Conservation (phyloP, 2,329 filamentous ascomycete genomes). For the Aureobasidium pullulans region DNA sequence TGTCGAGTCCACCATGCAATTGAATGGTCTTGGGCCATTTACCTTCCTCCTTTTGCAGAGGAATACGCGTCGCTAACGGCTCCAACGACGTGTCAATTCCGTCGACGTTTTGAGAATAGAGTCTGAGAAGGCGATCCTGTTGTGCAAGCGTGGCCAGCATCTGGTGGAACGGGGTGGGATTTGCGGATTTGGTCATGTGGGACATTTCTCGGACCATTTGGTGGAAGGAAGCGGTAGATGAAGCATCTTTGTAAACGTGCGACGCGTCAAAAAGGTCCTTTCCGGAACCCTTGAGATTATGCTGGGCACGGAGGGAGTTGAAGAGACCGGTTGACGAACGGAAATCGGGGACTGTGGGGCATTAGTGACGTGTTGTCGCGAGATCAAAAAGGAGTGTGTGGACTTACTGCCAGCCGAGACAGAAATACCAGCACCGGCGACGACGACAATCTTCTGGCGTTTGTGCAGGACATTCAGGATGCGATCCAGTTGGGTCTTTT, state of each 20-base stretch:
- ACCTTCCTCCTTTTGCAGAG: conserved; percentile 58
- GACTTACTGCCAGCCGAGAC: conserved; percentile 83
- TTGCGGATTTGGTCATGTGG: conserved; percentile 64
- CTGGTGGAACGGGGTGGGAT: conserved; percentile 86
- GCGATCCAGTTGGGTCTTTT: conserved; percentile 58
- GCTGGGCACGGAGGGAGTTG: conserved; percentile 71
- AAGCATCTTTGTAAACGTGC: conserved; percentile 91
- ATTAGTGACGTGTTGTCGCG: conserved; percentile 19
- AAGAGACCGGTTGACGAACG: conserved; percentile 88
- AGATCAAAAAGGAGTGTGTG: conserved; percentile 17
- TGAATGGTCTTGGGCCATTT: conserved; percentile 94
- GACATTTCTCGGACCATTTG: conserved; percentile 91
- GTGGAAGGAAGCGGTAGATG: conserved; percentile 84
- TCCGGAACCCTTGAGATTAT: conserved; percentile 86
- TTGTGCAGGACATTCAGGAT: conserved; percentile 70
- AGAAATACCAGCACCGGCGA: conserved; percentile 94
- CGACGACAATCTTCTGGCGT: conserved; percentile 93
- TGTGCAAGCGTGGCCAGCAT: conserved; percentile 82
- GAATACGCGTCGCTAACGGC: conserved; percentile 72
- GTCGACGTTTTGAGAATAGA: conserved; percentile 97
- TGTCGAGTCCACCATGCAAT: conserved; percentile 84
- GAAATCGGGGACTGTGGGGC: conserved; percentile 73
- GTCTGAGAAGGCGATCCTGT: conserved; percentile 76
- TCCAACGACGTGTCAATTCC: conserved; percentile 80
- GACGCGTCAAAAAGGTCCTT: conserved; percentile 96